phyloP scores from a whole-genome alignment of 2,329 filamentous ascomycete species.

The Sclerotinia trifoliorum region DNA sequence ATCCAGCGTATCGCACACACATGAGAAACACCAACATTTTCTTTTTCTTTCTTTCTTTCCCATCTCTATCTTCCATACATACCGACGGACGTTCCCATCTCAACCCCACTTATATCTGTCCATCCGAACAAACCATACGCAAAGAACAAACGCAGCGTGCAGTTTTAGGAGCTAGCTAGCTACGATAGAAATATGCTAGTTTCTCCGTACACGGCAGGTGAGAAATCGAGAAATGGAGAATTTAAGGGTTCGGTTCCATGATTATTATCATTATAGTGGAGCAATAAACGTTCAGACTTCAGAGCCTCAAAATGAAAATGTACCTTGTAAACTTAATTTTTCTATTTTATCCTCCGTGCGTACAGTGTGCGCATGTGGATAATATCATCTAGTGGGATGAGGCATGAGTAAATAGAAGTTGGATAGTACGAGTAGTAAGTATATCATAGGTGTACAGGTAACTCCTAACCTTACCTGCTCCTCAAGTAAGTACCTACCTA shows the following conservation, averaged over 20 bases:
- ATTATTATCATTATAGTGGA: neutral
- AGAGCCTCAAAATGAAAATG: slow-evolving; percentile 3
- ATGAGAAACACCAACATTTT: neutral
- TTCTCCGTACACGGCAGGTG: too few relatives aligned
- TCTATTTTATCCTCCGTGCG: too few relatives aligned
- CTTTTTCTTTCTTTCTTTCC: neutral
- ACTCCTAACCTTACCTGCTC: neutral
- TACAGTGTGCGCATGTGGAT: too few relatives aligned
- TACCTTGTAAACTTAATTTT: neutral
- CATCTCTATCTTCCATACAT: neutral
- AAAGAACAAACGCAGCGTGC: neutral
- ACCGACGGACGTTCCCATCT: neutral
- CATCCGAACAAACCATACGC: neutral
- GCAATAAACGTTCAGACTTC: slow-evolving; percentile 5
- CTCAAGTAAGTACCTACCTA: too few relatives aligned
- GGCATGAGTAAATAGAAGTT: too few relatives aligned
- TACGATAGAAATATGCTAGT: too few relatives aligned
- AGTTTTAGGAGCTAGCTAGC: too few relatives aligned
- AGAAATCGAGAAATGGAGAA: too few relatives aligned
- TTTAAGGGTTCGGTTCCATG: neutral
- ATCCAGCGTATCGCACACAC: slow-evolving; percentile 13
- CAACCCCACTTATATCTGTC: too few relatives aligned
- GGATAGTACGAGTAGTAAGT: too few relatives aligned
- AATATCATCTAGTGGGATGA: too few relatives aligned
- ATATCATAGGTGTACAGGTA: neutral